Conservation (phyloP, 2,329 filamentous ascomycete species). For the Cadophora malorum region DNA sequence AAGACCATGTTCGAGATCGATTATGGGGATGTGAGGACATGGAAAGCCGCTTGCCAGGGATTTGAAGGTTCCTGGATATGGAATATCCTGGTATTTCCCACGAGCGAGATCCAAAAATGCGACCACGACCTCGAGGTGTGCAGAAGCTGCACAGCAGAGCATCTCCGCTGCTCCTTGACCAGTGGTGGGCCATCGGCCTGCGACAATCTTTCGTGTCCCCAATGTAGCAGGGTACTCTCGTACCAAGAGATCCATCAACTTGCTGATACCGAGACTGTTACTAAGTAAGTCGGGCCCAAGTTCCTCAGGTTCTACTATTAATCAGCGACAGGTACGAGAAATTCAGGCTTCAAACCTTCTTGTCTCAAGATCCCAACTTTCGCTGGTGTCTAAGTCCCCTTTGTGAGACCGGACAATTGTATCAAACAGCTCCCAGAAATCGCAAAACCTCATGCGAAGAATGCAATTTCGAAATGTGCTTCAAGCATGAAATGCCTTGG, state of each 20-base stretch:
- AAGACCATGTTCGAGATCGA: slow-evolving; percentile 29
- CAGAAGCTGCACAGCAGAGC: slow-evolving; percentile 25
- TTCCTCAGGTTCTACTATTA: no score
- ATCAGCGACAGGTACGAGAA: slow-evolving; percentile 25
- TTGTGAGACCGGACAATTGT: slow-evolving; percentile 26
- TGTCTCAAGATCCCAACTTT: slow-evolving; percentile 27
- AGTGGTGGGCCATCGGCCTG: slow-evolving; percentile 26
- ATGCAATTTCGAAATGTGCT: slow-evolving; percentile 27
- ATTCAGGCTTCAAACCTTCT: slow-evolving; percentile 24
- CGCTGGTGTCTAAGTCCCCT: slow-evolving; percentile 27
- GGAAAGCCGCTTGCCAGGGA: slow-evolving; percentile 18
- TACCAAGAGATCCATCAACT: slow-evolving; percentile 27
- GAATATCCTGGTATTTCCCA: slow-evolving; percentile 30
- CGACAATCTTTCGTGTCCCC: slow-evolving; percentile 24
- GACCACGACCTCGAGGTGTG: slow-evolving; percentile 29
- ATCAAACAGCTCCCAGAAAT: neutral
- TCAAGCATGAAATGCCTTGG: slow-evolving; percentile 29
- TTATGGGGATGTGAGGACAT: slow-evolving; percentile 20
- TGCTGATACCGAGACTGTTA: slow-evolving; percentile 23
- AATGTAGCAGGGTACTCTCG: slow-evolving; percentile 23
- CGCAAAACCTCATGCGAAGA: slow-evolving; percentile 23
- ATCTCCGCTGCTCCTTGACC: slow-evolving; percentile 18
- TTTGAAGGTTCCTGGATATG: slow-evolving; percentile 28
- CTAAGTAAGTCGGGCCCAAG: slow-evolving; percentile 20
- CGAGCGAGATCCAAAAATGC: slow-evolving; percentile 27